Conservation (phyloP, 768 basidiomycete genomes). For the Holtermannia corniformis region DNA sequence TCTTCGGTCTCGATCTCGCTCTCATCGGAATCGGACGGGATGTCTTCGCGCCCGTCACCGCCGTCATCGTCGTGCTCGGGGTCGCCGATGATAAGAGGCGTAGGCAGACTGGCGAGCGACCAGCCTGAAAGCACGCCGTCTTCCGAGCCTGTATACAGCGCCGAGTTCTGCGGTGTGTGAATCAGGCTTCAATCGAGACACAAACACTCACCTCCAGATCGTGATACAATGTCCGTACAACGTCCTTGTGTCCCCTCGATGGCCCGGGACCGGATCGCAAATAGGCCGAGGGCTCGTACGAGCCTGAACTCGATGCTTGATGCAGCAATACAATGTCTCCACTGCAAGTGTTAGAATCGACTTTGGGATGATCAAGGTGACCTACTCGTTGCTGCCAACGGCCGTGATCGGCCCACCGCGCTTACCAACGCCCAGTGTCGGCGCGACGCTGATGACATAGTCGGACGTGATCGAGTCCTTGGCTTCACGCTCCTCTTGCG, state of each 20-base stretch:
- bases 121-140: slow-evolving; percentile 38
- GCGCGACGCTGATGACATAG: slow-evolving; percentile 35
- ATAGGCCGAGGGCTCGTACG: slow-evolving; percentile 33
- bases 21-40: slow-evolving; percentile 8
- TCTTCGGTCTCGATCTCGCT: slow-evolving; percentile 28
- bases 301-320: slow-evolving; percentile 6
- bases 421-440: slow-evolving; percentile 29
- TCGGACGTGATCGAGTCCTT: slow-evolving; percentile 22
- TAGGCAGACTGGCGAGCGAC: slow-evolving; percentile 19
- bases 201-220: slow-evolving; percentile 12
- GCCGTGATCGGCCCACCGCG: slow-evolving; percentile 26
- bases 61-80: slow-evolving; percentile 30
- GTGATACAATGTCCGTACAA: slow-evolving; percentile 35
- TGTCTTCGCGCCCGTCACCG: slow-evolving; percentile 18
- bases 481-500: slow-evolving; percentile 21
- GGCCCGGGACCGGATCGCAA: slow-evolving; percentile 21
- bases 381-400: slow-evolving; percentile 38
- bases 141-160: slow-evolving; percentile 40
- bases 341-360: slow-evolving; percentile 6
- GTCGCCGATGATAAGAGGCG: slow-evolving; percentile 26
- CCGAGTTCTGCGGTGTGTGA: slow-evolving; percentile 15
- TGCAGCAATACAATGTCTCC: slow-evolving; percentile 39
- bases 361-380: neutral
- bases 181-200: neutral
- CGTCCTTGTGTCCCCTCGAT: slow-evolving; percentile 35